Conservation (phyloP, 2,329 filamentous ascomycete genomes). For the Aspergillus chevalieri region DNA sequence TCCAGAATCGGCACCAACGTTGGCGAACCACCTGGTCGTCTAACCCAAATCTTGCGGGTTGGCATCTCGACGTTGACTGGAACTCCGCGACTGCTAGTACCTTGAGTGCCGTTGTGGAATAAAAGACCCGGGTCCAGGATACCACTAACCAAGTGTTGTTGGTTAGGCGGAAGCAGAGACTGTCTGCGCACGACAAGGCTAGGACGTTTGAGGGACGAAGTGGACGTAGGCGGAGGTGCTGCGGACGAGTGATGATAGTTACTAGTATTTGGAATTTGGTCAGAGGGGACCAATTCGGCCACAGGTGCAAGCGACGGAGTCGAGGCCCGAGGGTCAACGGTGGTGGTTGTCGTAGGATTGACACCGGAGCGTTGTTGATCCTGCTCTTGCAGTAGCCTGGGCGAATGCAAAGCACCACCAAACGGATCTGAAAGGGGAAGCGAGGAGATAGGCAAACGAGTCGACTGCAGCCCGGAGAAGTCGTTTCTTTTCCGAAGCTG, state of each 20-base stretch:
- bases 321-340: conserved; percentile 13
- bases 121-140: conserved; percentile 25
- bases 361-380: conserved; percentile 2
- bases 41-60: conserved; percentile 84
- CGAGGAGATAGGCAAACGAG: conserved; percentile 16
- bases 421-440: conserved; percentile 6
- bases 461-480: background rate
- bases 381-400: conserved; percentile 1
- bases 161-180: conserved; percentile 34
- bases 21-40: conserved; percentile 73
- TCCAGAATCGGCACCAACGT: conserved; percentile 80
- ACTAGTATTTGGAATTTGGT: conserved; percentile 9
- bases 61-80: conserved; percentile 28
- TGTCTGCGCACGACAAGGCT: conserved; percentile 32
- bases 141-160: conserved; percentile 33
- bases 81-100: conserved; percentile 11
- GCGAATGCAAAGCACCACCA: conserved; percentile 1
- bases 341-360: conserved; percentile 8
- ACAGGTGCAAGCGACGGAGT: conserved; percentile 24
- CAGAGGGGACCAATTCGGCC: conserved; percentile 16
- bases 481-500: background rate
- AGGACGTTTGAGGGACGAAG: conserved; percentile 24
- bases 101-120: conserved; percentile 17
- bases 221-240: conserved; percentile 3
- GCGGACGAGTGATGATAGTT: background rate